phyloP scores from a whole-genome alignment of 306 rosid species.

The Leucaena leucocephala region DNA sequence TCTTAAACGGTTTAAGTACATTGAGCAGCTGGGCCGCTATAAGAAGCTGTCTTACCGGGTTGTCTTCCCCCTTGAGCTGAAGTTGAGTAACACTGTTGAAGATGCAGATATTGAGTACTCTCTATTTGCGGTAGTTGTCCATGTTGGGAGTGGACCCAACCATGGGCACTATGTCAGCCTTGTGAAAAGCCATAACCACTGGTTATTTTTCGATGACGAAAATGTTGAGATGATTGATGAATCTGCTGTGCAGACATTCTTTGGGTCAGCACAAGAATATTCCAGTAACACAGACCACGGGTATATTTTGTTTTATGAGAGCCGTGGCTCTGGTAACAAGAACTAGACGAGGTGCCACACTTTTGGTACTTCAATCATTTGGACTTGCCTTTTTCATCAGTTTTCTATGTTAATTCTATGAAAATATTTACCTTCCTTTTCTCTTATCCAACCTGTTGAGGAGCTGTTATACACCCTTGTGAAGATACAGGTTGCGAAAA shows the following conservation, averaged over 20 bases:
- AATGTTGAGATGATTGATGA: slow-evolving; percentile 98
- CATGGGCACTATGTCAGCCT: slow-evolving; percentile 99
- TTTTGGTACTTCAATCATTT: slow-evolving; percentile 51
- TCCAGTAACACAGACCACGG: slow-evolving; percentile 97
- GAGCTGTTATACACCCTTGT: slow-evolving; percentile 64
- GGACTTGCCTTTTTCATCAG: slow-evolving; percentile 44
- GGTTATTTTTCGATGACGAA: slow-evolving; percentile 98
- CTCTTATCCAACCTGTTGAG: slow-evolving; percentile 62
- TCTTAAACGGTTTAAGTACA: slow-evolving; percentile 97
- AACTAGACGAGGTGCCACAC: slow-evolving; percentile 53
- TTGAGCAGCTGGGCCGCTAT: slow-evolving; percentile 94
- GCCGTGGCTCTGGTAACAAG: slow-evolving; percentile 67
- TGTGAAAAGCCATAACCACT: slow-evolving; percentile 99
- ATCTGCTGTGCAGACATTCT: slow-evolving; percentile 98
- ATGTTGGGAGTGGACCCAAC: slow-evolving; percentile 97
- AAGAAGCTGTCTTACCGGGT: slow-evolving; percentile 95
- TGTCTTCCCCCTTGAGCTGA: slow-evolving; percentile 95
- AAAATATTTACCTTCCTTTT: slow-evolving; percentile 24
- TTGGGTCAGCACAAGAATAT: slow-evolving; percentile 97
- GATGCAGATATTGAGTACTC: slow-evolving; percentile 91
- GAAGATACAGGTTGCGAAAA: slow-evolving; percentile 66
- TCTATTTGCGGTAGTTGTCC: slow-evolving; percentile 94
- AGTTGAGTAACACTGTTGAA: slow-evolving; percentile 90
- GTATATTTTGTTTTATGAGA: slow-evolving; percentile 95
- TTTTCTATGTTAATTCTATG: slow-evolving; percentile 51